A percentile compares a stretch with the other conserved stretches of the same genome.
phyloP scores from a whole-genome alignment of 1,139 yeast genomes.

The Kazachstania sp. region DNA sequence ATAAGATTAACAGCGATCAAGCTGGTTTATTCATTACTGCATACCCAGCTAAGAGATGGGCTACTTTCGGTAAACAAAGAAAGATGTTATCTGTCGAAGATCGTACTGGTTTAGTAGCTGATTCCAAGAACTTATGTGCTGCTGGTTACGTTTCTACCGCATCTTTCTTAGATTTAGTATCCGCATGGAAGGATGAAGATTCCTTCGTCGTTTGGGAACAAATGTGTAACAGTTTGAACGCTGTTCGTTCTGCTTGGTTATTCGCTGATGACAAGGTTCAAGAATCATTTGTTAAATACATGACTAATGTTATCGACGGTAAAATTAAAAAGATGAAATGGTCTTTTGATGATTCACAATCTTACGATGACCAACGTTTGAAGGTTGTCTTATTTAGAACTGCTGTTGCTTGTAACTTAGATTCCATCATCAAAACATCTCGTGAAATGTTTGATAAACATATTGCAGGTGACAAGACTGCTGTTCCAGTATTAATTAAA shows the following conservation, averaged over 20 bases:
- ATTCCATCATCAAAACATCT: conserved; percentile 46
- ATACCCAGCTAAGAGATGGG: conserved; percentile 66
- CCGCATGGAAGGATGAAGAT: conserved; percentile 58
- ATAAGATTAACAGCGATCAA: conserved; percentile 74
- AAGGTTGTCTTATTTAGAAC: conserved; percentile 64
- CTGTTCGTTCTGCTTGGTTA: conserved; percentile 57
- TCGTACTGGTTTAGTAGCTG: conserved; percentile 79
- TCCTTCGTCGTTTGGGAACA: conserved; percentile 77
- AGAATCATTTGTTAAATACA: conserved; percentile 52
- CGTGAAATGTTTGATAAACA: conserved; percentile 49
- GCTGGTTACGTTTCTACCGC: conserved; percentile 67
- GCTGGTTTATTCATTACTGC: conserved; percentile 77
- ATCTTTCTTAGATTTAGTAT: conserved; percentile 53
- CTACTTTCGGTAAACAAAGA: conserved; percentile 65
- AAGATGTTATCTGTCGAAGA: conserved; percentile 71
- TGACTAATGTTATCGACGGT: conserved; percentile 48
- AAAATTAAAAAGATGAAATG: conserved; percentile 62
- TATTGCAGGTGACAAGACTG: conserved; percentile 49
- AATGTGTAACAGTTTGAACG: conserved; percentile 46
- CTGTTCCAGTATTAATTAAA: conserved; percentile 77
- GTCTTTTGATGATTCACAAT: conserved; percentile 52
- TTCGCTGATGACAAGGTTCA: conserved; percentile 53
- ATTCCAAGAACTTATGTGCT: conserved; percentile 62
- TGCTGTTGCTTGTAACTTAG: conserved; percentile 56
- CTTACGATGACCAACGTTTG: conserved; percentile 66